Base-by-base conservation (phyloP, 129 eudicot genomes). In the Rutidosis leptorrhynchoides region DNA sequence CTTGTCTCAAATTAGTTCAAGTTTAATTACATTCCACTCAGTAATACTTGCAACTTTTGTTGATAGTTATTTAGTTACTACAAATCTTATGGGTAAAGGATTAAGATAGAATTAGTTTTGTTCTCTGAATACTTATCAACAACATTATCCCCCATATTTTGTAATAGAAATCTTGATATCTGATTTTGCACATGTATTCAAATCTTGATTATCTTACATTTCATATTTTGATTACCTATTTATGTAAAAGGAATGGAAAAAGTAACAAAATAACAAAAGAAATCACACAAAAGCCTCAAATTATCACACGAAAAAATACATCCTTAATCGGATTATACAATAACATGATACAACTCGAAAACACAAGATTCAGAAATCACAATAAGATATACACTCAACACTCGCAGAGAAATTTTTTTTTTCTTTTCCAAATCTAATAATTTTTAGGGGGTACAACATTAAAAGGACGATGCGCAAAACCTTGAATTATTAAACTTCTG, bases 281-380 rank as follows among this genome's bases (percentile, higher is more conserved):
- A 74, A 66, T 28, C 79, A 74, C 67, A 29, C 55, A 7, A 66
- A 66, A 74, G 68, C 73, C 79, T 66, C 73, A 46, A 66, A 74
- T 74, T 57, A 74, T 74, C 73, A 74, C 54, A 66, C n/a, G 58
- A 23, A 30, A 74, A 54, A 24, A 66, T 45, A 66, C 73, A 74
- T 74, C 72, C 79, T 74, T 70, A 54, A 72, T 28, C 70, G 70
- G 51, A 5, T 72, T 52, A 62, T 72, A 62, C 49, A n/a, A n/a
- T n/a, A 35, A 62, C 64, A 48, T 5, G 69, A 62, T 74, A 66
- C 79, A 66, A 43, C 59, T 53, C 68, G 27, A 74, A 58, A 43
- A 45, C 79, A 58, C 73, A 49, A 57, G 57, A 66, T 74, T 45
- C 37, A 17, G 10, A 43, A 74, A 74, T 1, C 25, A 56, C 60